phyloP scores from a whole-genome alignment of 83 land plant genomes.

The Isoetes engelmannii region DNA sequence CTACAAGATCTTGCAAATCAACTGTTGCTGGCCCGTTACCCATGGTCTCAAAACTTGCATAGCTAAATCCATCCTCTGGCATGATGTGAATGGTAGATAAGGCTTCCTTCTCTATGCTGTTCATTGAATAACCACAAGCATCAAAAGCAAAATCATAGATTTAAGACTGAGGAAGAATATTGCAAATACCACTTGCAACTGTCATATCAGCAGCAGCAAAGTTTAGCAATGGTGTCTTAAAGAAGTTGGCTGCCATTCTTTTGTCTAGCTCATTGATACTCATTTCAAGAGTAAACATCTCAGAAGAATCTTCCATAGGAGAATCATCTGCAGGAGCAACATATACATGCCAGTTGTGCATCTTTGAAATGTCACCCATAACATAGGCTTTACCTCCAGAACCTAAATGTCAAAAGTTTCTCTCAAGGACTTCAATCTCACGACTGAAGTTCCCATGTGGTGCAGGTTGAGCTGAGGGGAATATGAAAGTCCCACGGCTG shows the following conservation, averaged over 20 bases:
- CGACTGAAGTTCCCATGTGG: slow-evolving; percentile 66
- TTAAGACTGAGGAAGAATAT: slow-evolving; percentile 37
- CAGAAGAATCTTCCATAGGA: neutral
- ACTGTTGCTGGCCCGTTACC: slow-evolving; percentile 13
- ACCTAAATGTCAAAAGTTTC: slow-evolving; percentile 38
- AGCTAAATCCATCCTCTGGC: slow-evolving; percentile 31
- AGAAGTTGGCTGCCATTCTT: slow-evolving; percentile 41
- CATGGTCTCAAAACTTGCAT: slow-evolving; percentile 37
- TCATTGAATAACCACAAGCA: slow-evolving; percentile 74
- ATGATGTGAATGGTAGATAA: slow-evolving; percentile 29
- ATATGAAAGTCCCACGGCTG: slow-evolving; percentile 71
- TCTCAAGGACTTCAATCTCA: slow-evolving; percentile 56
- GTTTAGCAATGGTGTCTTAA: slow-evolving; percentile 15
- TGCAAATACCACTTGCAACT: slow-evolving; percentile 40
- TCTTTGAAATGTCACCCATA: slow-evolving; percentile 38
- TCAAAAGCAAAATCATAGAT: slow-evolving; percentile 82
- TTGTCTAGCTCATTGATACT: slow-evolving; percentile 79
- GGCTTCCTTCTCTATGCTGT: slow-evolving; percentile 23
- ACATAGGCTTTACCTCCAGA: slow-evolving; percentile 44
- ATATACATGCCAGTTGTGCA: slow-evolving; percentile 71
- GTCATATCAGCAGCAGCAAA: slow-evolving; percentile 72
- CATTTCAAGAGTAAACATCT: slow-evolving; percentile 58
- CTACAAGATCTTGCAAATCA: neutral
- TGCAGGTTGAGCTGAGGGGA: slow-evolving; percentile 73
- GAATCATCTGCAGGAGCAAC: slow-evolving; percentile 31